Percentiles rank a stretch among this genome's conserved stretches.
Conservation (phyloP, 208 protist species). For the Trypanosoma cruzi region DNA sequence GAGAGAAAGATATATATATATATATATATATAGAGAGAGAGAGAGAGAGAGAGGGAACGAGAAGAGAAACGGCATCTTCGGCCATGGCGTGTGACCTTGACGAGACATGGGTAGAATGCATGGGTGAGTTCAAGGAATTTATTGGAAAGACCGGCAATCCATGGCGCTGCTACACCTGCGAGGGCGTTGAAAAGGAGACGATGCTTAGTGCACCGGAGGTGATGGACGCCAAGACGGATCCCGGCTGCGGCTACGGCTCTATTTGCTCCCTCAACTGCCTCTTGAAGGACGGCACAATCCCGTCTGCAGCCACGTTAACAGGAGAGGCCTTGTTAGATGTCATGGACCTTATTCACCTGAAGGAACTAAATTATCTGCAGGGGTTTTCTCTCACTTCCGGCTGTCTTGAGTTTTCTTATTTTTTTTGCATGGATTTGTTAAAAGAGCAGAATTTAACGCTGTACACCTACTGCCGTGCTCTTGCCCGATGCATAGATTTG, state of each 20-base stretch:
- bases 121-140: too few species aligned
- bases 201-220: constrained; percentile 83
- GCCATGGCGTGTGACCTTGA: too few species aligned
- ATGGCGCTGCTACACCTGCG: too few species aligned
- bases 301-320: constrained; percentile 42
- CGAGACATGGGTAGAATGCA: too few species aligned
- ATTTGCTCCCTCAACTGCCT: constrained; percentile 56
- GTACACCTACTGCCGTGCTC: constrained; percentile 74
- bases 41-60: too few species aligned
- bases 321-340: constrained; percentile 61
- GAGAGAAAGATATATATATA: too few species aligned
- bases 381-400: constrained; percentile 70
- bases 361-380: constrained; percentile 71
- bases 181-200: constrained; percentile 69
- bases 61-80: too few species aligned
- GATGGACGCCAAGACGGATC: constrained; percentile 90
- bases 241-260: constrained; percentile 57
- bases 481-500: constrained; percentile 58
- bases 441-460: constrained; percentile 61
- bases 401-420: constrained; percentile 79
- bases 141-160: too few species aligned
- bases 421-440: constrained; percentile 62
- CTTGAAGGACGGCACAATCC: constrained; percentile 46
- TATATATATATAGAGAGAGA: too few species aligned
- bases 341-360: constrained; percentile 74